Evolutionary conservation across 371 early-diverging fungal genomes (phyloP), one percentile per base, ranked within the genome.

Genomic region (Blakeslea trispora): DNA sequence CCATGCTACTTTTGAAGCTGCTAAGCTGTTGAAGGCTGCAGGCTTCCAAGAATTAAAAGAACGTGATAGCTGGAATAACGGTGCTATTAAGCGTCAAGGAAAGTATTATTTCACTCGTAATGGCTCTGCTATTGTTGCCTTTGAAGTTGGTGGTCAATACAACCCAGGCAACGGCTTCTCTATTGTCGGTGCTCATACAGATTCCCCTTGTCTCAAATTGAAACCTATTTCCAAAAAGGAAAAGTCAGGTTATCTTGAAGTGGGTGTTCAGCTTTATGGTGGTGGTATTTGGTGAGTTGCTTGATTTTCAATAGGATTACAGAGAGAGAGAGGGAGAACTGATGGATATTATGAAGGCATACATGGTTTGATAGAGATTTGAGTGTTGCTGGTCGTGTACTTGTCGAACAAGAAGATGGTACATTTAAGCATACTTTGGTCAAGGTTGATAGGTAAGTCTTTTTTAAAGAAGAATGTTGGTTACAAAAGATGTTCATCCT

Each of bases 361-460:
- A 95, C 98, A 18, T 99, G 98, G 97, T 98, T 97, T 73, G 98
- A 98, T 73, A 87, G 97, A 53, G 96, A 96, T 73, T 76, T 98
- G 50, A 83, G 92, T 70, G 71, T 98, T 42, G 96, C 96, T 39
- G 99, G 99, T 31, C 88, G 95, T 35, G 93, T 95, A 14, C 75
- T 98, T 68, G 85, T 95, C 51, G 76, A 85, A 53, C 75, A 80
- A 28, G 64, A 61, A n/a, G 87, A 87, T 47, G 90, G 88, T 43
- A 77, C 75, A 5, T 83, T 80, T 49, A 75, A 78, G 44, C 83
- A 83, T 69, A 82, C 81, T 3, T 81, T 97, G 28, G 91, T 94
- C 44, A 61, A 79, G 23, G 82, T 95, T 54, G 79, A 87, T 53
- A 81, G 84, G 82, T 85, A 81, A 28, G 3, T 28, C 3, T 28